Evolutionary conservation across 305 asterid genomes (phyloP).

Genomic region (Fraxinus platypoda): DNA sequence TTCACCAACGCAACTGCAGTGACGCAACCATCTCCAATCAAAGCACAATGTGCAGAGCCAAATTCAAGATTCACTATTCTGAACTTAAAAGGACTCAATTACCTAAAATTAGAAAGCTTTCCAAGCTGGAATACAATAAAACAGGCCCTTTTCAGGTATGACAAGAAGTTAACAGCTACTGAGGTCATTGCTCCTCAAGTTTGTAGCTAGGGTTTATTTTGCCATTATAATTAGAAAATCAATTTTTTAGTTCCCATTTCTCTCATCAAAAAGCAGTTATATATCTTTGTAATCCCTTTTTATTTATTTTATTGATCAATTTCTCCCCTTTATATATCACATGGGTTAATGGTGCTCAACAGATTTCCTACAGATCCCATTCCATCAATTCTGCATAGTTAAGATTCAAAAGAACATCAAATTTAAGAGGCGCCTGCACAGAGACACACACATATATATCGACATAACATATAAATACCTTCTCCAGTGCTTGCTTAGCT

Average conservation of each 20-base stretch:
- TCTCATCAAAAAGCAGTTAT: neutral
- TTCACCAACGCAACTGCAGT: neutral
- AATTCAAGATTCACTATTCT: neutral
- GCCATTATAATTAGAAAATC: neutral
- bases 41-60: neutral
- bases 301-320: neutral
- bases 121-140: neutral
- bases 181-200: neutral
- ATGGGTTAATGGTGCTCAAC: neutral
- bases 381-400: neutral
- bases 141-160: neutral
- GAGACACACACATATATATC: neutral
- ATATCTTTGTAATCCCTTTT: neutral
- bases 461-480: constrained; percentile 40
- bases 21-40: neutral
- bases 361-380: neutral
- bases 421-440: neutral
- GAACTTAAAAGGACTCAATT: neutral
- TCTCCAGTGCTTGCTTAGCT: constrained; percentile 86
- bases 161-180: neutral
- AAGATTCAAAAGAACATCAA: neutral
- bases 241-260: neutral
- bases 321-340: neutral
- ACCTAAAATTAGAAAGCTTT: neutral
- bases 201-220: neutral